phyloP scores from a whole-genome alignment of 1,139 yeast species.

The Debaryomycetaceae sp. region DNA sequence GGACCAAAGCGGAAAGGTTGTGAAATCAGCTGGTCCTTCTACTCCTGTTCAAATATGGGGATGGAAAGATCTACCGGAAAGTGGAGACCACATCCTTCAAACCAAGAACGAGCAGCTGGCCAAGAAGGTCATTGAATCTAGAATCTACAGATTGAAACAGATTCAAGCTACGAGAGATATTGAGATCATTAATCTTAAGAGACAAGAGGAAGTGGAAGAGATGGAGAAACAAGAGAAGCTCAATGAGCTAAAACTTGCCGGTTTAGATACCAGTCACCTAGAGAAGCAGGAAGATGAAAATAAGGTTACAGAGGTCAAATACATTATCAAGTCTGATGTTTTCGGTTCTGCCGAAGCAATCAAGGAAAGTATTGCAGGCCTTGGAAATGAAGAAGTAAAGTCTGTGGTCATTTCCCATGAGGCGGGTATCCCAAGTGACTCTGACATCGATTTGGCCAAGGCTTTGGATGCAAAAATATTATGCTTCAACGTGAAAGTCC shows the following conservation, averaged over 20 bases:
- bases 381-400: constrained; percentile 83
- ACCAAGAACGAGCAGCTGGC: constrained; percentile 74
- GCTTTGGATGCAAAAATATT: constrained; percentile 70
- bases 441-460: constrained; percentile 79
- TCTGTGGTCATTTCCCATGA: constrained; percentile 66
- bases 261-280: constrained; percentile 46
- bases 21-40: constrained; percentile 77
- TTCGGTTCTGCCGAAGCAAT: constrained; percentile 64
- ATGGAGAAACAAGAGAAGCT: constrained; percentile 49
- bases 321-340: constrained; percentile 86
- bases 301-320: constrained; percentile 40
- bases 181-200: constrained; percentile 62
- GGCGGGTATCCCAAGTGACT: constrained; percentile 84
- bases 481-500: constrained; percentile 72
- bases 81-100: constrained; percentile 82
- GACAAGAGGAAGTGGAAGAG: constrained; percentile 45
- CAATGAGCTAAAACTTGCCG: constrained; percentile 54
- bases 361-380: constrained; percentile 68
- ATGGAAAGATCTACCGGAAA: constrained; percentile 90
- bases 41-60: constrained; percentile 92
- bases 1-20: constrained; percentile 65
- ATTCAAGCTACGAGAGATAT: constrained; percentile 64
- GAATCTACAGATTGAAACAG: constrained; percentile 54
- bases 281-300: constrained; percentile 22
- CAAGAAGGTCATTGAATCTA: constrained; percentile 66